Conservation (phyloP, 768 basidiomycete genomes). For the Gyrodon lividus region DNA sequence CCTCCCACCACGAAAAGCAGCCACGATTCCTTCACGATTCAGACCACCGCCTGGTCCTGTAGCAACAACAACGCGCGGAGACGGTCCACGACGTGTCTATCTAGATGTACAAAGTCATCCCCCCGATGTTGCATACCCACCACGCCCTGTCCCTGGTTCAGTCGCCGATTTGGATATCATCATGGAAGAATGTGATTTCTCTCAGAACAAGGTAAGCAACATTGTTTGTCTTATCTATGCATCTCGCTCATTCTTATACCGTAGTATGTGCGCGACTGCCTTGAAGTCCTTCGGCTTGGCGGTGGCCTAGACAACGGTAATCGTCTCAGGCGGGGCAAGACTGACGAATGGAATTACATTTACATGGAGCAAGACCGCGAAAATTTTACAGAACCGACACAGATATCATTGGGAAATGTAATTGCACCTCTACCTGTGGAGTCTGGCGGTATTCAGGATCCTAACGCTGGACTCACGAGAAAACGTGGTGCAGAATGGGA, state of each 20-base stretch:
- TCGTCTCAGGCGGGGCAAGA: constrained; percentile 68
- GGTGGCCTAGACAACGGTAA: constrained; percentile 83
- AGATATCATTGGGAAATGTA: constrained; percentile 32
- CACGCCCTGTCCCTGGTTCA: constrained; percentile 80
- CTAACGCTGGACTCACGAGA: constrained; percentile 55
- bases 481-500: constrained; percentile 67
- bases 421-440: constrained; percentile 29
- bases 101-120: constrained; percentile 63
- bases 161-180: constrained; percentile 86
- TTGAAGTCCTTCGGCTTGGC: constrained; percentile 91
- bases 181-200: constrained; percentile 93
- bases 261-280: constrained; percentile 95
- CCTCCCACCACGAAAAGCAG: constrained; percentile 54
- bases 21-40: constrained; percentile 47
- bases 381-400: constrained; percentile 37
- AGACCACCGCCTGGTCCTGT: constrained; percentile 46
- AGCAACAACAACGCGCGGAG: constrained; percentile 61
- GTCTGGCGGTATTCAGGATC: constrained; percentile 39
- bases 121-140: constrained; percentile 76
- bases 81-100: constrained; percentile 78
- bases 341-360: constrained; percentile 86
- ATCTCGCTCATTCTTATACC: constrained; percentile 10
- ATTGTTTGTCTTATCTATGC: background rate
- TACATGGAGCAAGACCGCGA: constrained; percentile 63
- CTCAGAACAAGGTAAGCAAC: constrained; percentile 60